A percentile compares a stretch with the other conserved stretches of the same genome.
Conservation (phyloP, 495 filamentous ascomycete genomes). For the Physcia stellaris region DNA sequence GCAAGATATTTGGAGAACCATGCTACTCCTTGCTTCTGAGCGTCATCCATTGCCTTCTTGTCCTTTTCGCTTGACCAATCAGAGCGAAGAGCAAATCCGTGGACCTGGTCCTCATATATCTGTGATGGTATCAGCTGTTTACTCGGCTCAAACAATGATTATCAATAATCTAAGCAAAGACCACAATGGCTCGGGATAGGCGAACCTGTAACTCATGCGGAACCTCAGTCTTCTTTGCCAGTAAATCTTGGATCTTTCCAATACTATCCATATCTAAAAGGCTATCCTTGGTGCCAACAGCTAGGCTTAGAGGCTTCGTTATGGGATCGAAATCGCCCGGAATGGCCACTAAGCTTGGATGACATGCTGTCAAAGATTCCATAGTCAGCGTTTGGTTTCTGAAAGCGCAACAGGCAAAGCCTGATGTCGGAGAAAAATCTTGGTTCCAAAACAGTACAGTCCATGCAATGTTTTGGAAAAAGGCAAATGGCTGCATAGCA, state of each 20-base stretch:
- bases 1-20: constrained; percentile 27
- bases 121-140: too few species aligned
- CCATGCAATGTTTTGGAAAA: too few species aligned
- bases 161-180: neutral
- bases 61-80: constrained; percentile 33
- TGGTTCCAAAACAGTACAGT: too few species aligned
- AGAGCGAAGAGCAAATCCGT: constrained; percentile 28
- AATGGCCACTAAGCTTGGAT: constrained; percentile 25
- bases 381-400: too few species aligned
- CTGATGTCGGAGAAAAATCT: too few species aligned
- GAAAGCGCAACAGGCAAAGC: too few species aligned
- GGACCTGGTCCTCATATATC: constrained; percentile 30
- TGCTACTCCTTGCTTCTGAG: constrained; percentile 27
- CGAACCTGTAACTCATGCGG: constrained; percentile 21
- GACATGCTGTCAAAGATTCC: constrained; percentile 21
- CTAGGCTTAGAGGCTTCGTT: constrained; percentile 17
- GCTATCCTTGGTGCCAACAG: constrained; percentile 27
- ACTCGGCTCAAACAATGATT: too few species aligned
- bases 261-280: constrained; percentile 27
- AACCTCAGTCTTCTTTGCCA: constrained; percentile 22
- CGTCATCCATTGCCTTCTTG: constrained; percentile 30
- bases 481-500: too few species aligned
- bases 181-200: neutral
- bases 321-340: constrained; percentile 29
- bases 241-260: constrained; percentile 25